Percentiles rank a stretch among this genome's conserved stretches.
Evolutionary conservation across 305 asterid genomes (phyloP).

Genomic region (Fraxinus floribunda): DNA sequence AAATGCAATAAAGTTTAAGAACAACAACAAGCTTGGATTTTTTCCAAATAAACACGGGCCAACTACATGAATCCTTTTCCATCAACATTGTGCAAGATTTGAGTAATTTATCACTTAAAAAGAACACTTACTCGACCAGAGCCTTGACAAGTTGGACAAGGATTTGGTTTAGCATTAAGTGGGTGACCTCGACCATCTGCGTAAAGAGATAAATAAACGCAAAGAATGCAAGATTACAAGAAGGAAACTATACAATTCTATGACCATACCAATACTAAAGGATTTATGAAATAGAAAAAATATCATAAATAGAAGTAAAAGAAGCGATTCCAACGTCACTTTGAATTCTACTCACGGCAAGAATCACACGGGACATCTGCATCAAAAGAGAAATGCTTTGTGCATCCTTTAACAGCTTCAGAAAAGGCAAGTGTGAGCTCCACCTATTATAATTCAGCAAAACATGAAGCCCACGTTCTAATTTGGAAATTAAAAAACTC

Average conservation of each 20-base stretch:
- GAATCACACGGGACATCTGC: constrained; percentile 85
- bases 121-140: constrained; percentile 63
- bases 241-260: background rate
- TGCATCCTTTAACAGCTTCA: constrained; percentile 89
- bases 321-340: constrained; percentile 10
- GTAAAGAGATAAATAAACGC: constrained; percentile 28
- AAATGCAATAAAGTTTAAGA: background rate
- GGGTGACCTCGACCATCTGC: constrained; percentile 86
- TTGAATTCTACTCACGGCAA: constrained; percentile 61
- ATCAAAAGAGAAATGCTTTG: constrained; percentile 67
- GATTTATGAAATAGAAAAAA: background rate
- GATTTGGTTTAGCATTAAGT: constrained; percentile 54
- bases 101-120: background rate
- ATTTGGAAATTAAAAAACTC: constrained; percentile 21
- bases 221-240: constrained; percentile 17
- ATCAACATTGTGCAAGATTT: background rate
- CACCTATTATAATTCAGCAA: constrained; percentile 47
- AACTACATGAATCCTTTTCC: background rate
- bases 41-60: background rate
- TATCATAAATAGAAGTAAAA: background rate
- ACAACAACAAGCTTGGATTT: background rate
- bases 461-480: constrained; percentile 14
- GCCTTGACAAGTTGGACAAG: constrained; percentile 75
- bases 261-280: background rate
- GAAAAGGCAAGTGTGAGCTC: constrained; percentile 74